Evolutionary conservation across 371 early-diverging fungal genomes (phyloP).

Genomic region (Rhizopus delemar): DNA sequence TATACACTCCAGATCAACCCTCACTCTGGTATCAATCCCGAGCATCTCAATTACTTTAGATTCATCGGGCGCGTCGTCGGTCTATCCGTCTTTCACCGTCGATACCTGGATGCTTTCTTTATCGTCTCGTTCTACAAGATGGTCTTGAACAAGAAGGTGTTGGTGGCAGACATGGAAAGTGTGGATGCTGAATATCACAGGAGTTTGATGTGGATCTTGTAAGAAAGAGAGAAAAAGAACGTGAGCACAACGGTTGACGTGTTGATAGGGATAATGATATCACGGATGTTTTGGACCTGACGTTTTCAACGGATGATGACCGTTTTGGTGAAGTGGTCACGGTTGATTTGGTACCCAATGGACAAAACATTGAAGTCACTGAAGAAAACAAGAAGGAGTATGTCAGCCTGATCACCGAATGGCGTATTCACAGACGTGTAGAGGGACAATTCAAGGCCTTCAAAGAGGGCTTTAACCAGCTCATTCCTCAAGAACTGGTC

Average conservation of each 20-base stretch:
- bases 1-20: slow-evolving; percentile 97
- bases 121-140: slow-evolving; percentile 96
- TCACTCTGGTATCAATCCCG: slow-evolving; percentile 93
- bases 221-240: slow-evolving; percentile 23
- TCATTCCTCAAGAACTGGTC: slow-evolving; percentile 92
- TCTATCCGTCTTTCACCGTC: slow-evolving; percentile 95
- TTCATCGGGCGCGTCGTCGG: slow-evolving; percentile 99
- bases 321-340: slow-evolving; percentile 90
- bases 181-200: slow-evolving; percentile 94
- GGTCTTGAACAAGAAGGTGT: slow-evolving; percentile 87
- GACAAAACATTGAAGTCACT: slow-evolving; percentile 61
- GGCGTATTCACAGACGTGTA: slow-evolving; percentile 84
- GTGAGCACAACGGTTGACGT: background rate
- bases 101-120: slow-evolving; percentile 96
- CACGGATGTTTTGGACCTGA: slow-evolving; percentile 85
- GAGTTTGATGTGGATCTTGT: slow-evolving; percentile 92
- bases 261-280: slow-evolving; percentile 79
- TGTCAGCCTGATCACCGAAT: slow-evolving; percentile 80
- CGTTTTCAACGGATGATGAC: slow-evolving; percentile 92
- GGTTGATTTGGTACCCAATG: slow-evolving; percentile 90
- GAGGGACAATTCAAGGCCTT: slow-evolving; percentile 96
- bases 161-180: slow-evolving; percentile 92
- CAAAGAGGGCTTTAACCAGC: slow-evolving; percentile 93
- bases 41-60: slow-evolving; percentile 96
- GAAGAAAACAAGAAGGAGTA: slow-evolving; percentile 61